Conservation (phyloP, 805 yeast genomes). For the Kurtzmaniella cleridarum region DNA sequence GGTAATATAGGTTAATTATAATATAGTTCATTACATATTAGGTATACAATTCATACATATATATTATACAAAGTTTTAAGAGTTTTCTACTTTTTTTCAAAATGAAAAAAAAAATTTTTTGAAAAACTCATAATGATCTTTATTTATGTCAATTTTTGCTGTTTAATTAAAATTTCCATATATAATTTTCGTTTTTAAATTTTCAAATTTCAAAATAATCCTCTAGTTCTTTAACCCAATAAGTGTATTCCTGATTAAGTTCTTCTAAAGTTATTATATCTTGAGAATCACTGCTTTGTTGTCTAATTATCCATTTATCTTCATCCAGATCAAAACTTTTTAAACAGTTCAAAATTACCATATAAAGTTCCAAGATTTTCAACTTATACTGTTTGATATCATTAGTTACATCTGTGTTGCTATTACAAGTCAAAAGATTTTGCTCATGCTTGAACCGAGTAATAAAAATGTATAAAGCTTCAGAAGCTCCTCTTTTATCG, state of each 20-base stretch:
- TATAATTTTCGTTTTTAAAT: background rate
- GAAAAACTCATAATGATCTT: background rate
- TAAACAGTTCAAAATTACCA: constrained; percentile 35
- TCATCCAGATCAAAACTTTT: constrained; percentile 27
- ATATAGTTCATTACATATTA: background rate
- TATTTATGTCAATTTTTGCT: too few species aligned
- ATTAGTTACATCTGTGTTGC: constrained; percentile 10
- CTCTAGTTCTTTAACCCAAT: constrained; percentile 31
- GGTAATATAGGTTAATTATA: constrained; percentile 31
- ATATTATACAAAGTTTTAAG: background rate
- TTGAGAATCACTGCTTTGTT: constrained; percentile 8
- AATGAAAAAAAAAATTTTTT: too few species aligned
- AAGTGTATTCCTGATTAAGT: constrained; percentile 25
- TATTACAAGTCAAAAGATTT: constrained; percentile 10
- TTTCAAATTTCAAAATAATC: constrained; percentile 13
- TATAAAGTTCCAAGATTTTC: constrained; percentile 36
- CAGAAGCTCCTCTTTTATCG: constrained; percentile 35
- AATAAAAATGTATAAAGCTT: constrained; percentile 33
- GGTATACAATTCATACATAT: too few species aligned
- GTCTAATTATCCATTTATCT: constrained; percentile 33
- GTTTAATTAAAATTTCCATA: constrained; percentile 1
- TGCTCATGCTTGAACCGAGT: constrained; percentile 26
- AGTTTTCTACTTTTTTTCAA: too few species aligned
- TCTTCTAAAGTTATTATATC: constrained; percentile 24
- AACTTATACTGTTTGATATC: constrained; percentile 29